Evolutionary conservation across 2,329 filamentous ascomycete species (phyloP), one percentile per base, ranked within the genome.

Genomic region (Penicillium paneum): DNA sequence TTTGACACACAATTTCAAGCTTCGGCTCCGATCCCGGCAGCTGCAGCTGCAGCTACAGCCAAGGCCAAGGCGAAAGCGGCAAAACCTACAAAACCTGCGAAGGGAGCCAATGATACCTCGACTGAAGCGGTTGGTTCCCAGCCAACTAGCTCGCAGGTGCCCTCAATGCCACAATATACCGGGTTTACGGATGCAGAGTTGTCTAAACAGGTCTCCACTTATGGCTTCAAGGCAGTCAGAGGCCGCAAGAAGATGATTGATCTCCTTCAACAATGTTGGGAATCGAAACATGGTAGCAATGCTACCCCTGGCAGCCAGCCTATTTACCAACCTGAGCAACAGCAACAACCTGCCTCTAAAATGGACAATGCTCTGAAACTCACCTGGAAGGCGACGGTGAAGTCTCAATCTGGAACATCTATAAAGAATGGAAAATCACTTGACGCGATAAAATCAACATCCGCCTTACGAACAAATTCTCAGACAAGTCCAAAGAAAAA

Each of bases 151-250:
- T 40, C 53, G 4, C 49, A 58, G 28, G 49, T 17, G 6, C 56
- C 57, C 21, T 40, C 56, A 41, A 78, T 75, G 44, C 87, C 88
- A 2, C 80, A 82, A 11, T 91, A 82, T 56, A 78, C 81, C 38
- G 71, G 81, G 0, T 85, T 83, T 55, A 85, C 85, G 3, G 85
- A 87, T 57, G 72, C 78, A 8, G 82, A 88, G 54, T 74, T 92
- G 15, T 75, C 83, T 3, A 82, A 79, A 52, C 80, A 87, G 64
- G 74, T 92, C 41, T 74, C 80, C 5, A 76, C 78, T 0, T 91
- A 85, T 64, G 87, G 87, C 0, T 91, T 92, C 72, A 92, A 91
- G 66, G 76, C 85, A 1, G 76, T 91, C 29, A 89, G 86, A 67
- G 83, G 78, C 52, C 80, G 89, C 17, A 78, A 81, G 45, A 83